Conservation (phyloP, 164 flowering plant species). For the Annona squamosa region DNA sequence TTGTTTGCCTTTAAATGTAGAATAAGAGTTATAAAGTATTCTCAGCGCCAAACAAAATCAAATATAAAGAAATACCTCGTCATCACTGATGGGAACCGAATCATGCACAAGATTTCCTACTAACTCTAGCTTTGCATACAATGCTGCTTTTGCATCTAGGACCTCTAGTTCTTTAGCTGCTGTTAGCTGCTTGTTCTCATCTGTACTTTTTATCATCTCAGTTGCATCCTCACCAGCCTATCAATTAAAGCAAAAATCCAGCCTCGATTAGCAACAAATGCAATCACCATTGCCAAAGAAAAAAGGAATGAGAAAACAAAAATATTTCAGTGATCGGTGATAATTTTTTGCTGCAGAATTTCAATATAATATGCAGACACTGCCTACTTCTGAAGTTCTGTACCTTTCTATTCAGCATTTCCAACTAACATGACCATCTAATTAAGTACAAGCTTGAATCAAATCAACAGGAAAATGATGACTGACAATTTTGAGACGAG, state of each 20-base stretch:
- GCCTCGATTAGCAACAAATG: no score
- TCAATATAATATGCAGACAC: no score
- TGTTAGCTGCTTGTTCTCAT: constrained; percentile 51
- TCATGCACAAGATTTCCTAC: constrained; percentile 95
- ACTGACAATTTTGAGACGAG: constrained; percentile 63
- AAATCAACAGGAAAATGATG: not conserved
- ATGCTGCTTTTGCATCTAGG: constrained; percentile 38
- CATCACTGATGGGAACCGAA: constrained; percentile 67
- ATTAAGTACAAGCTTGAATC: not conserved
- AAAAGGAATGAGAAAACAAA: not conserved
- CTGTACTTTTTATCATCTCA: constrained; percentile 47
- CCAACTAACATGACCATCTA: not conserved
- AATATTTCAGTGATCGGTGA: not conserved
- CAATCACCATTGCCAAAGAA: not conserved
- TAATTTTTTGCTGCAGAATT: not conserved
- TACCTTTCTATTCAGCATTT: no score
- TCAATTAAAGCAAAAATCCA: not conserved
- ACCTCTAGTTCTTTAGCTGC: constrained; percentile 71
- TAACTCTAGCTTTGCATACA: constrained; percentile 42
- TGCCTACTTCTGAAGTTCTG: no score
- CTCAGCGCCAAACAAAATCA: not conserved
- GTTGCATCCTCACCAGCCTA: constrained; percentile 66
- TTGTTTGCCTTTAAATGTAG: constrained; percentile 56
- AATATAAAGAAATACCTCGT: constrained; percentile 50
- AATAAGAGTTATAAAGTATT: not conserved